Evolutionary conservation across 2,329 filamentous ascomycete species (phyloP), one percentile per base, ranked within the genome.

Genomic region (Elsinoe ampelina): DNA sequence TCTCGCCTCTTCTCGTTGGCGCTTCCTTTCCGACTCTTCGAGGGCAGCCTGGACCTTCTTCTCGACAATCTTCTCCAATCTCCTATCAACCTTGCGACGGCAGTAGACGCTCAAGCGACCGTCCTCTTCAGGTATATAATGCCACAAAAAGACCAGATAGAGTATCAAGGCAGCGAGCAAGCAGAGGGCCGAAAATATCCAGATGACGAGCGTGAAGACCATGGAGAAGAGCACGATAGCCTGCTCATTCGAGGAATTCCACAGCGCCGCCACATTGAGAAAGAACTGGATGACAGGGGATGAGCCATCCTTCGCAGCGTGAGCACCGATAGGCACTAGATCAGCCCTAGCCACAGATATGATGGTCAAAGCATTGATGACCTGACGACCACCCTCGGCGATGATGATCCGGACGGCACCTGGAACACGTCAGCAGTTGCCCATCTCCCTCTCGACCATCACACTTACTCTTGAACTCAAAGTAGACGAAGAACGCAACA

Each of bases 351-450:
- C 87, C 36, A 96, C 87, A 0, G 89, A 88, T 67, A 87, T 91
- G 8, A 97, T 77, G 0, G 92, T 96, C 61, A 96, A 77, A 17
- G 83, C 90, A 66, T 98, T 98, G 71, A 97, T 81, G 50, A 86
- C 88, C 68, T 95, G 89, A 61, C 93, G 87, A 19, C 93, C 93
- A 0, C 90, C 93, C 68, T 95, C 91, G 63, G 92, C 95, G 60
- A 97, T 77, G 51, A 97, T 78, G 58, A 95, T 84, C 62, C 92
- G 87, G 65, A 97, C 81, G 81, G 91, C 95, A 41, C 87, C 87
- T 89, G 59, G 8, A n/a, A 17, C 8, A 51, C 22, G 62, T 71
- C 60, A 69, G 62, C 41, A n/a, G 13, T 22, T 26, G 54, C 22
- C 59, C 35, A 17, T 5, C 47, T 42, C 45, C 47, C 6, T 11